Evolutionary conservation across 1,284 basidiomycete species (phyloP), one percentile per base, ranked within the genome.

Genomic region (Ustilago sp.): DNA sequence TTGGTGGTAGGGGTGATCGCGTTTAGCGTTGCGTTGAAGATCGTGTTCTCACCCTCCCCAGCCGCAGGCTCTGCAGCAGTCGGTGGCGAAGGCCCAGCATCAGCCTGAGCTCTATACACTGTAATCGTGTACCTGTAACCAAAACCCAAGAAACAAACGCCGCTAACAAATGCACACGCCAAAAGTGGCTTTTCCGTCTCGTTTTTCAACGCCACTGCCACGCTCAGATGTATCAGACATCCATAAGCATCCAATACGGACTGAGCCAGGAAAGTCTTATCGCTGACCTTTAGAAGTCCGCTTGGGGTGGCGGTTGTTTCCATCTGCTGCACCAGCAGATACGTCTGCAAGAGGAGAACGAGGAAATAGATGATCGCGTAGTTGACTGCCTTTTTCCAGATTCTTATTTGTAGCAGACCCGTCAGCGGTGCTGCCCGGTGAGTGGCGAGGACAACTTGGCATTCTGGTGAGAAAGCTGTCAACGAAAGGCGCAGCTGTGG

Each of bases 281-380:
- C 78, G 31, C 77, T 77, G 7, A 86, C 63, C 41, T 82, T 81
- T 0, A 69, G 73, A 17, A 81, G 65, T 12, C 81, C 80, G 17
- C 70, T 72, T 1, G 83, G 83, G 4, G 80, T 83, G 5, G 65
- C 68, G 7, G 79, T 75, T 31, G 66, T 76, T 55, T 86, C 81
- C 79, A 87, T 84, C 75, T 87, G 86, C 38, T 82, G 59, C 2
- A 86, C 85, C 8, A 86, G 65, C 3, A 85, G 52, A 32, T 72
- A 53, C 2, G 83, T 70, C 38, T 86, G 75, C 7, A 80, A 9
- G 7, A 74, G 59, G 55, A 84, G 77, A 1, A 82, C 63, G 23
- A 80, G 1, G 4, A 78, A 80, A 34, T 85, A 77, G 47, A 82
- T 28, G 35, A 80, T 61, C 23, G 79, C 85, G 50, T 83, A 86